phyloP scores from a whole-genome alignment of 495 filamentous ascomycete species.

The Penicillium turbatum region DNA sequence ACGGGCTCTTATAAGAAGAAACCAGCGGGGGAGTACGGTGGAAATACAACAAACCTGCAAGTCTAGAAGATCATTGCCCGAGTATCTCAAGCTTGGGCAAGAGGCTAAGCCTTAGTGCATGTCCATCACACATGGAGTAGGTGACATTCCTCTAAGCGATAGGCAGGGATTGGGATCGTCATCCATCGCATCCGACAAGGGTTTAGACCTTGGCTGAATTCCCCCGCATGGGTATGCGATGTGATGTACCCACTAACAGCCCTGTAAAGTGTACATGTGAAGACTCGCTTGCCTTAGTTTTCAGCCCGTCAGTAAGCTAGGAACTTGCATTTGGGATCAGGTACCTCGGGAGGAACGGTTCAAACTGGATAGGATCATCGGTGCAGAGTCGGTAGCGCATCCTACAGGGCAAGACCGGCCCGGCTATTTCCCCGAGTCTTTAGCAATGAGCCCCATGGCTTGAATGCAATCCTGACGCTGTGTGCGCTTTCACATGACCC shows the following conservation, averaged over 20 bases:
- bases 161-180: constrained; percentile 16
- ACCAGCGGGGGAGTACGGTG: neutral
- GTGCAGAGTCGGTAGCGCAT: neutral
- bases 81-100: neutral
- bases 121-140: constrained; percentile 6
- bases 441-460: neutral
- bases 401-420: neutral
- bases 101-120: constrained; percentile 2
- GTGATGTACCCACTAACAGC: neutral
- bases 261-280: neutral
- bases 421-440: neutral
- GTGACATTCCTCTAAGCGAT: constrained; percentile 10
- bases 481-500: neutral
- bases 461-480: neutral
- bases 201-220: constrained; percentile 8
- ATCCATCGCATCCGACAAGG: constrained; percentile 11
- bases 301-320: neutral
- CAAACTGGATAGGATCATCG: neutral
- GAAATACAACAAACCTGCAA: neutral
- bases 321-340: neutral
- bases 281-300: neutral
- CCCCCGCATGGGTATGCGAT: constrained; percentile 15
- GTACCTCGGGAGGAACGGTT: neutral
- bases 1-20: neutral
- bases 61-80: neutral